Base-by-base conservation (phyloP, 768 basidiomycete species). In the Suillus tomentosus region DNA sequence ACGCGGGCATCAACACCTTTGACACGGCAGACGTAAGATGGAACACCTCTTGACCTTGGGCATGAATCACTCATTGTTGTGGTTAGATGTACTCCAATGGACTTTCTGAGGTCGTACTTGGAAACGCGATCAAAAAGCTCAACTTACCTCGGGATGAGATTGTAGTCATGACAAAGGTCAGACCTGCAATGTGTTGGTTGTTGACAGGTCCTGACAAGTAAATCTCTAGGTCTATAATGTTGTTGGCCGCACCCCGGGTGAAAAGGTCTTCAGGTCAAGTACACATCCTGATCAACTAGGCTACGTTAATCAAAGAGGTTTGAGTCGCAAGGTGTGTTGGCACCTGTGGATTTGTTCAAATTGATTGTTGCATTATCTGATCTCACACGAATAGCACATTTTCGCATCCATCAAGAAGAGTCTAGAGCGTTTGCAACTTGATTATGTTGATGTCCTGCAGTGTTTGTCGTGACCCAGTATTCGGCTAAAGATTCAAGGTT, bases 401-500 rank as follows among this genome's bases (percentile, higher is more conserved):
- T 93, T 94, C 67, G 88, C 87, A 40, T 78, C 85, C 0, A 84
- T 89, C 42, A 86, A 87, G 69, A 76, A 78, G 17, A 85, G 85
- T 53, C 73, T 93, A 64, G 75, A 88, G 70, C 82, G 91, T 19
- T 80, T 94, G 2, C 87, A 91, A 54, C 73, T 91, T 34, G 91
- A 93, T 60, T 91, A 92, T 66, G 81, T 94, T 69, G 92, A 93
- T 69, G 75, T 92, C 2, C 75, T 92, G 9, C 91, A 92, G 78
- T 89, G 88, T 81, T 68, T 65, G 79, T 62, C 34, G 11, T 53
- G 70, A 50, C 56, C 15, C 5, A 4, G 17, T 8, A 11, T 42
- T 58, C 24, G 24, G 27, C 17, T 10, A 3, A 13, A 50, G 36
- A 59, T 13, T 61, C 22, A 42, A 50, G 22, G 10, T n/a, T 63